Evolutionary conservation across 768 basidiomycete species (phyloP), one percentile per base, ranked within the genome.

Genomic region (Steccherinum ochraceum): DNA sequence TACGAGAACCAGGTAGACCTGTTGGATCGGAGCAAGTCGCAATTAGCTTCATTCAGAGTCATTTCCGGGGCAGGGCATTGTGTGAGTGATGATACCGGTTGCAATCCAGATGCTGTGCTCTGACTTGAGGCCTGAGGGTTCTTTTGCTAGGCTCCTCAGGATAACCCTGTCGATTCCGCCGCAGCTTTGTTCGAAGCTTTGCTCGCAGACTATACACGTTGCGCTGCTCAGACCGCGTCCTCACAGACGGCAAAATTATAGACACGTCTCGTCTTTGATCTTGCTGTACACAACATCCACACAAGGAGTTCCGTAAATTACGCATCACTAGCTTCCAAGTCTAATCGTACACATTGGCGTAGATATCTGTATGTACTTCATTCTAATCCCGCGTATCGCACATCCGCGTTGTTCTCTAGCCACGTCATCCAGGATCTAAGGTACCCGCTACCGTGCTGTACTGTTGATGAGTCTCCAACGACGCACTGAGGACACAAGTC

Each of bases 391-490:
- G 86, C 89, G 67, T 84, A 96, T 57, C 89, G 79, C 16, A 98
- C 85, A 62, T 97, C 94, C 19, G 92, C 93, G 59, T 95, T 82
- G 5, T 74, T 74, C 57, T 98, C 95, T 12, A 98, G 68, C 91
- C 93, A 98, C 2, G 73, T 70, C 58, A 96, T 78, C 96, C 96
- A 99, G 53, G 79, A 79, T 65, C 89, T 91, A 30, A 99, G 68
- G 67, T 89, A 98, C 39, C 72, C 61, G 20, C 89, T 82, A 4
- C 95, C 95, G 59, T 94, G 85, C 25, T 76, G 72, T 2, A 98
- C 85, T 0, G 95, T 98, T 1, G 85, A 86, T 0, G 93, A 94
- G 64, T 99, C 96, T 1, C 96, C 96, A 0, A 99, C 80, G 1
- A 99, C 69, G 58, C 93, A 95, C 91, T 95, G 51, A 16, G 7